Conservation (phyloP, 2,329 filamentous ascomycete genomes). For the Delphinella strobiligena region DNA sequence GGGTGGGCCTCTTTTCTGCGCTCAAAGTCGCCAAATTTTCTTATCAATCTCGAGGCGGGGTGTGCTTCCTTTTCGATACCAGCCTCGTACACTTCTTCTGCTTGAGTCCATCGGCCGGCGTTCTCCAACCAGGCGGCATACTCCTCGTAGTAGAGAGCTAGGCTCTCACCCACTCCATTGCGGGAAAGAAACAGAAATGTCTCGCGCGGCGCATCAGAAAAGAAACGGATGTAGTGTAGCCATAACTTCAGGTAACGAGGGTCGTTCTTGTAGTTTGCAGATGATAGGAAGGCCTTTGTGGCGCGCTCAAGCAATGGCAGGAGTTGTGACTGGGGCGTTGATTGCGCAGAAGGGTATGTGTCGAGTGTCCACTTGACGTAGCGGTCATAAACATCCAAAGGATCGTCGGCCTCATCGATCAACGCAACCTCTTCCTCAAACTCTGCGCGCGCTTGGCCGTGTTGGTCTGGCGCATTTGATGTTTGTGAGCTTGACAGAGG, state of each 20-base stretch:
- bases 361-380: constrained; percentile 96
- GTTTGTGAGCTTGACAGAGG: constrained; percentile 21
- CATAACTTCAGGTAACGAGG: constrained; percentile 86
- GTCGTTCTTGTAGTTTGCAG: constrained; percentile 85
- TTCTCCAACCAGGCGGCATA: constrained; percentile 88
- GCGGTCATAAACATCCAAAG: constrained; percentile 87
- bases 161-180: constrained; percentile 71
- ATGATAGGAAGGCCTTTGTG: constrained; percentile 79
- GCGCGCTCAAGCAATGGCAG: constrained; percentile 82
- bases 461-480: constrained; percentile 51
- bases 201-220: constrained; percentile 86
- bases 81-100: constrained; percentile 84
- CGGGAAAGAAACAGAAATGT: constrained; percentile 84
- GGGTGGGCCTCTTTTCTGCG: constrained; percentile 59
- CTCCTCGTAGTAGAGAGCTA: constrained; percentile 93
- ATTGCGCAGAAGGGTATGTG: constrained; percentile 87
- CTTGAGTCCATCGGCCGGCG: constrained; percentile 73
- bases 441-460: constrained; percentile 67
- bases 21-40: constrained; percentile 90
- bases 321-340: constrained; percentile 81
- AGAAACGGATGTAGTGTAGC: constrained; percentile 87
- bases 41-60: constrained; percentile 65
- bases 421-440: constrained; percentile 73
- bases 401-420: constrained; percentile 82
- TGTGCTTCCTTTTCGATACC: constrained; percentile 82